Evolutionary conservation across 139 green algal species (phyloP), one percentile per base, ranked within the genome.

Genomic region (Auxenochlorella protothecoides): DNA sequence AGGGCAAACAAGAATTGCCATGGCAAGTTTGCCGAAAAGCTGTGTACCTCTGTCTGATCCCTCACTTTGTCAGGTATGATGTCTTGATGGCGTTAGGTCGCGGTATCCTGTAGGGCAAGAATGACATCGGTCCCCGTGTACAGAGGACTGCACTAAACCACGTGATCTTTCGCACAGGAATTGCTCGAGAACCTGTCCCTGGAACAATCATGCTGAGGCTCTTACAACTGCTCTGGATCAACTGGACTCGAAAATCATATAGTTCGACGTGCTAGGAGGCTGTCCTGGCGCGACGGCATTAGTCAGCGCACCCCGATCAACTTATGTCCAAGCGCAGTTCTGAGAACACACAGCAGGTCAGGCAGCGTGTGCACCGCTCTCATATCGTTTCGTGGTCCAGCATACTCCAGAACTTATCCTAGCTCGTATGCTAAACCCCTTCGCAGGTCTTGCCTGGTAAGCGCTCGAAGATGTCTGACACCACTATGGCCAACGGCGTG

Each of bases 381-480:
- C 11, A 67, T 10, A 67, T 14, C 6, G 12, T 67, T 27, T 16
- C 13, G 6, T 67, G 63, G 63, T 10, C 68, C 27, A 44, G 27
- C 27, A 44, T 44, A 44, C 27, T 44, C 27, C 27, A 44, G 27
- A 44, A 44, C 27, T 44, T 44, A 44, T 44, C 27, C 27, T 44
- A 44, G 27, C 27, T 44, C 27, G 27, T 44, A 44, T 44, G 27
- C 27, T 44, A 1, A 44, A 44, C 27, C 27, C 27, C 27, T 44
- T 63, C 10, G 64, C 72, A 77, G 72, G 65, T 57, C 66, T 55
- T 53, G 53, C 56, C 27, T 61, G 11, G 51, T 2, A 80, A 80
- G 69, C 76, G 63, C 69, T 65, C 13, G 53, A 80, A 72, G 66
- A 76, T 80, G 65, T 55, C 71, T 51, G 66, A 73, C 15, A n/a